phyloP scores from a whole-genome alignment of 2,329 filamentous ascomycete species.

The Incumbomyces delicatus region DNA sequence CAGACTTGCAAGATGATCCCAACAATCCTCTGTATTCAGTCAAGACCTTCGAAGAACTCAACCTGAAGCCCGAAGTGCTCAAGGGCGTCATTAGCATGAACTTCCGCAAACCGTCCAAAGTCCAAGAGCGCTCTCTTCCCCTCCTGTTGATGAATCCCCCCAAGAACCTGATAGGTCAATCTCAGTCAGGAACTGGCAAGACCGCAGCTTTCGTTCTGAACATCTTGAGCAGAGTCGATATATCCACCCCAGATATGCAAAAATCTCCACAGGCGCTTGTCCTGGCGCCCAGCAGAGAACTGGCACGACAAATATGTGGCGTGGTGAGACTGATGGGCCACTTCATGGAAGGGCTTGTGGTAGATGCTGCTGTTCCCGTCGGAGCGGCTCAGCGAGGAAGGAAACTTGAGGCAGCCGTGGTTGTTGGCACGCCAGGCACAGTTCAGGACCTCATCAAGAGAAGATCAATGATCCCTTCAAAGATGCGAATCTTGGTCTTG shows the following conservation, averaged over 20 bases:
- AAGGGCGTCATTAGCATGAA: constrained; percentile 70
- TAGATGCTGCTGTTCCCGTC: constrained; percentile 72
- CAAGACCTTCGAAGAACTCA: constrained; percentile 73
- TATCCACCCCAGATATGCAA: constrained; percentile 48
- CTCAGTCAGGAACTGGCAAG: constrained; percentile 97
- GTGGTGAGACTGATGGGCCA: constrained; percentile 77
- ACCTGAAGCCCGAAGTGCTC: constrained; percentile 61
- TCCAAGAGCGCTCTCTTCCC: constrained; percentile 88
- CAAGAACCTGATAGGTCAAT: constrained; percentile 91
- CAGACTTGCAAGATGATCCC: constrained; percentile 75
- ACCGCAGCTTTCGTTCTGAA: constrained; percentile 94
- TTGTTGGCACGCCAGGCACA: constrained; percentile 90
- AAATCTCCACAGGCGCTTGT: constrained; percentile 68
- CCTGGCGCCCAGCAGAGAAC: constrained; percentile 83
- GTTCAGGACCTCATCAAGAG: constrained; percentile 78
- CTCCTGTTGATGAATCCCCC: constrained; percentile 81
- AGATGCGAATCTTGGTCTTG: constrained; percentile 74
- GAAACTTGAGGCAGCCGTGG: constrained; percentile 62
- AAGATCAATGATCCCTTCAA: constrained; percentile 59
- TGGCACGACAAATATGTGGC: constrained; percentile 85
- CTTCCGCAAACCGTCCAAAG: constrained; percentile 93
- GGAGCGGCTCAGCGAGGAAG: constrained; percentile 60
- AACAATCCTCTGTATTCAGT: constrained; percentile 82
- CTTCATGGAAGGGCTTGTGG: constrained; percentile 65
- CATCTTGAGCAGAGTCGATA: constrained; percentile 76